Evolutionary conservation across 1,284 basidiomycete genomes (phyloP).

Genomic region (Ceratobasidium sp.): DNA sequence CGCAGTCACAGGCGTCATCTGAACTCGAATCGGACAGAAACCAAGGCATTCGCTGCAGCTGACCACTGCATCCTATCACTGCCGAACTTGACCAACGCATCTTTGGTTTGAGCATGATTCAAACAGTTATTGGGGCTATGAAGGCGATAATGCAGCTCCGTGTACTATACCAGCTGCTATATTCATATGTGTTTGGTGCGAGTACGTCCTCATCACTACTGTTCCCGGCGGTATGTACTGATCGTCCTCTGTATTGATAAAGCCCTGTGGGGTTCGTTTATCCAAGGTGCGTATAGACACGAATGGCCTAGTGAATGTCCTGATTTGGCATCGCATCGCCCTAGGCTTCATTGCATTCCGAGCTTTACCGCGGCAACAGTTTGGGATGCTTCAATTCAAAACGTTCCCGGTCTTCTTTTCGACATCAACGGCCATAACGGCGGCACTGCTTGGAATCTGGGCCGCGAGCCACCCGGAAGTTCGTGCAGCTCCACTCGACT

Average conservation of each 20-base stretch:
- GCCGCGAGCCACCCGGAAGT: slow-evolving; percentile 69
- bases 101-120: slow-evolving; percentile 28
- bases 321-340: not conserved
- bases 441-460: slow-evolving; percentile 67
- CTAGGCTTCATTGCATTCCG: slow-evolving; percentile 41
- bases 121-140: not conserved
- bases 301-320: not conserved
- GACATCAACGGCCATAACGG: slow-evolving; percentile 63
- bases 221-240: not conserved
- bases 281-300: slow-evolving; percentile 31
- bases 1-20: not conserved
- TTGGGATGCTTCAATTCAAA: slow-evolving; percentile 76
- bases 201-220: slow-evolving; percentile 9
- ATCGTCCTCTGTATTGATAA: not conserved
- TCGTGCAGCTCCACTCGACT: slow-evolving; percentile 55
- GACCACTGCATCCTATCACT: too few species aligned
- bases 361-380: slow-evolving; percentile 64
- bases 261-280: slow-evolving; percentile 41
- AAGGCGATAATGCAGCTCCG: not conserved
- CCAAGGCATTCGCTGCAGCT: not conserved
- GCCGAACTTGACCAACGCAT: not conserved
- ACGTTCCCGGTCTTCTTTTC: slow-evolving; percentile 80
- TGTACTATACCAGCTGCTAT: slow-evolving; percentile 31
- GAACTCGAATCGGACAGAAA: too few species aligned
- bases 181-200: slow-evolving; percentile 31